These are phyloP conservation scores for Hamamelis virginiana DNA, from an alignment of 164 flowering plant genomes.

Conservation along the genomic window DNA sequence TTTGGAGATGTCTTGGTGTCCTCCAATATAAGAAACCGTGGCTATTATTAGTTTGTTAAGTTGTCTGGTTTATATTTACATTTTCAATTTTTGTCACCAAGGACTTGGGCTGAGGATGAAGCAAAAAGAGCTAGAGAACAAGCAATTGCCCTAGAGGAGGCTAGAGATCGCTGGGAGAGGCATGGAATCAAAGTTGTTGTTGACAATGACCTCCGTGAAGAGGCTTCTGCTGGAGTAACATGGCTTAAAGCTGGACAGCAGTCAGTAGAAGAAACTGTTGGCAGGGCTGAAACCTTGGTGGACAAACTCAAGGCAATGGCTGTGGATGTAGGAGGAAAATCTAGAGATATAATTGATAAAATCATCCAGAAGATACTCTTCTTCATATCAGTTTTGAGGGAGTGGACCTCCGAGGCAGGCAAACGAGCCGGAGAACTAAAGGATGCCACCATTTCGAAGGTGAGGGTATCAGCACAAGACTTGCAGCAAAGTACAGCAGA, in stretches of 20 bases:
- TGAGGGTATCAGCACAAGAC: slow-evolving; percentile 39
- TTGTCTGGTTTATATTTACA: background rate
- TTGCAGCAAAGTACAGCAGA: slow-evolving; percentile 38
- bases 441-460: slow-evolving; percentile 37
- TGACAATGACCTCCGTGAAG: slow-evolving; percentile 74
- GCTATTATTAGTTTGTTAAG: background rate
- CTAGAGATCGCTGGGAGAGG: slow-evolving; percentile 87
- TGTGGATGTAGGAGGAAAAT: slow-evolving; percentile 46
- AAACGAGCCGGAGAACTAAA: slow-evolving; percentile 35
- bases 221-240: slow-evolving; percentile 55
- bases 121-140: slow-evolving; percentile 89
- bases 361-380: slow-evolving; percentile 51
- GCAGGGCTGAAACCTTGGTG: slow-evolving; percentile 60
- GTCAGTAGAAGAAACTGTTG: slow-evolving; percentile 47
- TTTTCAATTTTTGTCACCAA: slow-evolving; percentile 21
- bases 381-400: slow-evolving; percentile 48
- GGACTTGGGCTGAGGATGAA: slow-evolving; percentile 99
- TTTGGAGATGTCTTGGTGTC: no score
- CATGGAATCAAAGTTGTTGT: slow-evolving; percentile 87
- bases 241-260: slow-evolving; percentile 65
- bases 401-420: slow-evolving; percentile 27
- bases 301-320: slow-evolving; percentile 71
- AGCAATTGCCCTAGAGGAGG: slow-evolving; percentile 86
- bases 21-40: background rate
- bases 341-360: slow-evolving; percentile 46